These are phyloP conservation scores for Candida pseudoglaebosa DNA, from an alignment of 805 yeast species.

Conservation along the genomic window DNA sequence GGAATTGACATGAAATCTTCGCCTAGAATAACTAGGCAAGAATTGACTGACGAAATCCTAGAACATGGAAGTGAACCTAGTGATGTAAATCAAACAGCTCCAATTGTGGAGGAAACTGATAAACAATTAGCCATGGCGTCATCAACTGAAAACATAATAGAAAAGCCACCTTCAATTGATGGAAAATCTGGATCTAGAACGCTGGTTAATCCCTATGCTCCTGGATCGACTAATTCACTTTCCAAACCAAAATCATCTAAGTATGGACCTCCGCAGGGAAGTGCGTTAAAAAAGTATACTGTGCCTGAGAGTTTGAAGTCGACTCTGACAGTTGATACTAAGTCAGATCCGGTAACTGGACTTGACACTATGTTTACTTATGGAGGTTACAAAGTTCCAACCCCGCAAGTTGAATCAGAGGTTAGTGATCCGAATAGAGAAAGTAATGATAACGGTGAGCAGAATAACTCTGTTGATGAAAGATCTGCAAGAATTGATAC, in stretches of 20 bases:
- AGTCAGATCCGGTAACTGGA: conserved; percentile 4
- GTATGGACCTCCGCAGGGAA: conserved; percentile 24
- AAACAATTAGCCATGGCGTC: conserved; percentile 15
- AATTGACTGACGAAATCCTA: conserved; percentile 1
- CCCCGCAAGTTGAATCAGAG: neutral
- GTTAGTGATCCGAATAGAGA: neutral
- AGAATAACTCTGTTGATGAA: neutral
- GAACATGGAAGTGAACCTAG: neutral
- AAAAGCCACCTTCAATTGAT: neutral
- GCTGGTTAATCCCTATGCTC: conserved; percentile 36
- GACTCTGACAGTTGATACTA: conserved; percentile 4
- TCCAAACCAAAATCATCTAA: conserved; percentile 16
- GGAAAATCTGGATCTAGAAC: conserved; percentile 4
- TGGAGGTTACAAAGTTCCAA: conserved; percentile 9
- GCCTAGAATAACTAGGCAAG: conserved; percentile 9
- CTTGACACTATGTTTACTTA: conserved; percentile 12
- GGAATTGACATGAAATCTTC: conserved; percentile 23
- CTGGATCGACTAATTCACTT: conserved; percentile 15
- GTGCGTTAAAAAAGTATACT: conserved; percentile 8
- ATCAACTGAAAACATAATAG: conserved; percentile 1
- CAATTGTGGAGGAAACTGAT: neutral
- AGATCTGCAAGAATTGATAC: neutral
- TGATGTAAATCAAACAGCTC: neutral
- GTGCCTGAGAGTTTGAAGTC: conserved; percentile 7
- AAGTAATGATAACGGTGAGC: neutral